These are phyloP conservation scores for Aspergillus nomiae DNA, from an alignment of 2,329 filamentous ascomycete genomes.

Conservation along the genomic window DNA sequence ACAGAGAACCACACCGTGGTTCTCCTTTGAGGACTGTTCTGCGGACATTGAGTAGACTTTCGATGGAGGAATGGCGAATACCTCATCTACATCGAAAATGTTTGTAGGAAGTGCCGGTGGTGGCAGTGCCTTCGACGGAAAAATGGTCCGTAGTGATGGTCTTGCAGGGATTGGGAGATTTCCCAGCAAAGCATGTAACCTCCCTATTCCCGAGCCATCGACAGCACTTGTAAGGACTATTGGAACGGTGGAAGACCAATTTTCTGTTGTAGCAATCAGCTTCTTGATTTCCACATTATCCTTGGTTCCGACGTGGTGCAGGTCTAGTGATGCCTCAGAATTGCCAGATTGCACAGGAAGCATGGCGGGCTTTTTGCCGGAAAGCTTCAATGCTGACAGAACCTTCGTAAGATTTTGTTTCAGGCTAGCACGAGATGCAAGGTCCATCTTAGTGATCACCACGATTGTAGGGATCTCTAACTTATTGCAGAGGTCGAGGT, in stretches of 20 bases:
- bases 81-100: slow-evolving; percentile 88
- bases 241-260: slow-evolving; percentile 64
- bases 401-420: slow-evolving; percentile 71
- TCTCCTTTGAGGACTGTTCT: slow-evolving; percentile 45
- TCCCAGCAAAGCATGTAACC: slow-evolving; percentile 78
- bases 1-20: slow-evolving; percentile 73
- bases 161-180: slow-evolving; percentile 68
- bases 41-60: slow-evolving; percentile 52
- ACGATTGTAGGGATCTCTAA: slow-evolving; percentile 76
- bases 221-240: slow-evolving; percentile 87
- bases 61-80: slow-evolving; percentile 73
- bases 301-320: slow-evolving; percentile 58
- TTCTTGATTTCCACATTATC: slow-evolving; percentile 63
- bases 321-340: slow-evolving; percentile 53
- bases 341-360: slow-evolving; percentile 52
- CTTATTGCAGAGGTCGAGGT: slow-evolving; percentile 83
- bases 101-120: slow-evolving; percentile 56
- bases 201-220: slow-evolving; percentile 77
- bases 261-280: slow-evolving; percentile 49
- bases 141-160: slow-evolving; percentile 26
- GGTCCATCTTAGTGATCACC: slow-evolving; percentile 86
- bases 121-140: slow-evolving; percentile 15
- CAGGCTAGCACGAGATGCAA: slow-evolving; percentile 73
- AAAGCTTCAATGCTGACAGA: slow-evolving; percentile 74
- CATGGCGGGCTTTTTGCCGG: slow-evolving; percentile 73